phyloP scores from a whole-genome alignment of 768 basidiomycete species.

The Suillus paluster region DNA sequence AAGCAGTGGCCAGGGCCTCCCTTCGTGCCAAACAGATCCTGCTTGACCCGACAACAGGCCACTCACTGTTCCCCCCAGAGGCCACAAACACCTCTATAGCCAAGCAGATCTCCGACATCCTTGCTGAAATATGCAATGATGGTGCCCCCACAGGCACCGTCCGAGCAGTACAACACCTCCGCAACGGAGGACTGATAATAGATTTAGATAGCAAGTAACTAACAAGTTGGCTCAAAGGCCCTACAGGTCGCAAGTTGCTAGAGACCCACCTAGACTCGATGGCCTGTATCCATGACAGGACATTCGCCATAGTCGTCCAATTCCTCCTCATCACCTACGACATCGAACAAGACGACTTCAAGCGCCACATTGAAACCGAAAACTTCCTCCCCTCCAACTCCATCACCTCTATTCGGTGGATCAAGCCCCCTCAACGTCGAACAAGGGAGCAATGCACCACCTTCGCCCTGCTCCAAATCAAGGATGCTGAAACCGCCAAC shows the following conservation, averaged over 20 bases:
- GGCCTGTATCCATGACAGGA: conserved; percentile 5
- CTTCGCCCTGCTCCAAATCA: conserved; percentile 28
- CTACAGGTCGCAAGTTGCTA: too few relatives aligned
- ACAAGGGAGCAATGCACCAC: conserved; percentile 21
- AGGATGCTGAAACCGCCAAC: conserved; percentile 25
- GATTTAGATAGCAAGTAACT: conserved; percentile 17
- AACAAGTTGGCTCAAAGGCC: conserved; percentile 20
- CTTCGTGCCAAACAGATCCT: not conserved
- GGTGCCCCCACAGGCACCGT: not conserved
- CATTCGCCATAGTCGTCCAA: conserved; percentile 18
- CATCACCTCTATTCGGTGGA: conserved; percentile 25
- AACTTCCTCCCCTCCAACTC: conserved; percentile 8
- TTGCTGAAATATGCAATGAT: accelerated
- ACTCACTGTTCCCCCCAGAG: not conserved
- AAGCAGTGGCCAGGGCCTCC: not conserved
- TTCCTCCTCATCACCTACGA: conserved; percentile 26
- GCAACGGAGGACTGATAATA: conserved; percentile 20
- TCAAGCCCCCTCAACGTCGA: conserved; percentile 26
- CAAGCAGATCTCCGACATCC: not conserved
- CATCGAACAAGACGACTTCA: not conserved
- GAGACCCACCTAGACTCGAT: not conserved
- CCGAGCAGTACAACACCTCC: not conserved
- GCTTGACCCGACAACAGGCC: not conserved
- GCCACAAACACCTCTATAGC: not conserved
- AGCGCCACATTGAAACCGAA: conserved; percentile 17